Conservation (phyloP, 1,284 basidiomycete species). For the Irpex sp. region DNA sequence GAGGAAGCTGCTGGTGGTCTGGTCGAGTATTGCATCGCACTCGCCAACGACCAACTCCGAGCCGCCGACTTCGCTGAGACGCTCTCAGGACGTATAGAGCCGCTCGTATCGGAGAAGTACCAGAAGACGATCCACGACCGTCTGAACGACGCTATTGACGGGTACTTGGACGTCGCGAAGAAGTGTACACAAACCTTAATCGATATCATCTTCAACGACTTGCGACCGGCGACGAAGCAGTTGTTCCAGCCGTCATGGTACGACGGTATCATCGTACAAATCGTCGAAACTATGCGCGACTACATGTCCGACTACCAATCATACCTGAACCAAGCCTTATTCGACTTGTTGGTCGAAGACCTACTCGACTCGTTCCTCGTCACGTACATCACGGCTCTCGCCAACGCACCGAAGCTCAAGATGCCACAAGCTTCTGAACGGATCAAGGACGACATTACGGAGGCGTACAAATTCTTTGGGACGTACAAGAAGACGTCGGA, state of each 20-base stretch:
- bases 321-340: conserved; percentile 87
- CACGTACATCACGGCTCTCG: conserved; percentile 86
- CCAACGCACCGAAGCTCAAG: conserved; percentile 77
- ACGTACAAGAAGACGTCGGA: conserved; percentile 79
- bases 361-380: conserved; percentile 91
- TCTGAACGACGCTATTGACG: conserved; percentile 95
- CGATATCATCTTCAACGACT: conserved; percentile 92
- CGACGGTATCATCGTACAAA: conserved; percentile 78
- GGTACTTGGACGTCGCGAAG: conserved; percentile 97
- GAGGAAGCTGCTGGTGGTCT: conserved; percentile 88
- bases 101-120: conserved; percentile 93
- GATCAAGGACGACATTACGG: conserved; percentile 80
- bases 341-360: conserved; percentile 92
- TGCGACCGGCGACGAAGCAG: conserved; percentile 84
- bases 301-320: conserved; percentile 92
- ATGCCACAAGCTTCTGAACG: conserved; percentile 84
- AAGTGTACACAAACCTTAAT: conserved; percentile 94
- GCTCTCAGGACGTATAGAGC: conserved; percentile 82
- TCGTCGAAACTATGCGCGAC: conserved; percentile 94
- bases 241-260: conserved; percentile 90
- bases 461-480: conserved; percentile 80
- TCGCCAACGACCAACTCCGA: conserved; percentile 99
- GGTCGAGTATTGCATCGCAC: conserved; percentile 94
- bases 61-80: conserved; percentile 92
- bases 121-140: conserved; percentile 78